These are phyloP conservation scores for Bipolaris sorokiniana DNA, from an alignment of 2,329 filamentous ascomycete genomes.

Conservation along the genomic window DNA sequence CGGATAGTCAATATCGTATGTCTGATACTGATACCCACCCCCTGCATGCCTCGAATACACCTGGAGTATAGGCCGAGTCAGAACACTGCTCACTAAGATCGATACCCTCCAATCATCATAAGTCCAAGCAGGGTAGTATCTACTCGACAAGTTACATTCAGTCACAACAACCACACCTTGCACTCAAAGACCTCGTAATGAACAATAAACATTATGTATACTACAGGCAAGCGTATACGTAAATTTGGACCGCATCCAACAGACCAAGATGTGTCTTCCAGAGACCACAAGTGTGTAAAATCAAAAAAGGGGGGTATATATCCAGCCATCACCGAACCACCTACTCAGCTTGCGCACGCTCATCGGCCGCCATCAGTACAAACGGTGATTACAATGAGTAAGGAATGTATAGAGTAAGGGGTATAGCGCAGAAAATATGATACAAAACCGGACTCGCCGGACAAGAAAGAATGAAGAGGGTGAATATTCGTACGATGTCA, in stretches of 20 bases:
- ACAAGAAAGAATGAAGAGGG: constrained; percentile 24
- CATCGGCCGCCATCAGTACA: constrained; percentile 12
- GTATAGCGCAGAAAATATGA: constrained; percentile 12
- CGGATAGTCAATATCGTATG: background rate
- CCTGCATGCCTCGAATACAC: background rate
- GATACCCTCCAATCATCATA: background rate
- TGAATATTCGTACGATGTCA: constrained; percentile 23
- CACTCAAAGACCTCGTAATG: background rate
- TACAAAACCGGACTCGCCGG: constrained; percentile 32
- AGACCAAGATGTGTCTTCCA: constrained; percentile 13
- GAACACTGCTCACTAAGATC: background rate
- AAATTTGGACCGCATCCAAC: constrained; percentile 27
- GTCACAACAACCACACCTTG: too few relatives aligned
- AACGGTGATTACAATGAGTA: constrained; percentile 17
- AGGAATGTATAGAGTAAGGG: constrained; percentile 14
- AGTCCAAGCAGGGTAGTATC: background rate
- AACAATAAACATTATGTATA: constrained; percentile 25
- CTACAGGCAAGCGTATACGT: constrained; percentile 25
- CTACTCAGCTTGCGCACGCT: background rate
- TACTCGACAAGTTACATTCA: background rate
- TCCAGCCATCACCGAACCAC: constrained; percentile 6
- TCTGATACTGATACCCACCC: background rate
- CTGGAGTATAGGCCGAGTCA: background rate
- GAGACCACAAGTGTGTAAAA: constrained; percentile 15
- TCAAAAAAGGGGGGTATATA: constrained; percentile 20